Conservation (phyloP, 257 asterid genomes). For the Jacaranda mimosifolia region DNA sequence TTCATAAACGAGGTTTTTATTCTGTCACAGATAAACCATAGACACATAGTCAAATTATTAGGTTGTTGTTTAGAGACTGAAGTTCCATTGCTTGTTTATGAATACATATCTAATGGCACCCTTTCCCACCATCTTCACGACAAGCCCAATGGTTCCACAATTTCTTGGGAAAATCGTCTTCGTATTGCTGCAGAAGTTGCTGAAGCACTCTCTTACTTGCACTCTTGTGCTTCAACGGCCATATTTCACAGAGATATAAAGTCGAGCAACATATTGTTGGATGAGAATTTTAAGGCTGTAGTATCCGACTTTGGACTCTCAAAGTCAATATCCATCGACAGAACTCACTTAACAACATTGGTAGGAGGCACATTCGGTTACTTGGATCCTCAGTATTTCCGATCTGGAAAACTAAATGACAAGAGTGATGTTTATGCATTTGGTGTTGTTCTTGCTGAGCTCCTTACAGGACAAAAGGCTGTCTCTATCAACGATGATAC, state of each 20-base stretch:
- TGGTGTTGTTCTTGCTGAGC: conserved; percentile 52
- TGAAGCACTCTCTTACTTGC: conserved; percentile 51
- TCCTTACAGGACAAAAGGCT: conserved; percentile 44
- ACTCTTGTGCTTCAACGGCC: conserved; percentile 50
- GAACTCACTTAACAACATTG: conserved; percentile 39
- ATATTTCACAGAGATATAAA: conserved; percentile 50
- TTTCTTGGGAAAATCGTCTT: conserved; percentile 49
- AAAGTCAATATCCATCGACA: conserved; percentile 43
- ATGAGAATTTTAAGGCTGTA: conserved; percentile 45
- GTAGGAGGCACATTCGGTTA: conserved; percentile 57
- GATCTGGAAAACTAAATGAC: conserved; percentile 47
- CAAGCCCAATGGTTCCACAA: neutral
- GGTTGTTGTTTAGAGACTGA: conserved; percentile 44
- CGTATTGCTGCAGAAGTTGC: conserved; percentile 52
- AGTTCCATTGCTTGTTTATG: conserved; percentile 42
- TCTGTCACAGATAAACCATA: conserved; percentile 50
- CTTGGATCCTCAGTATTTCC: conserved; percentile 52
- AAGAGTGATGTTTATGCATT: conserved; percentile 56
- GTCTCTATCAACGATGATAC: conserved; percentile 27
- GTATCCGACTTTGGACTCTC: conserved; percentile 54
- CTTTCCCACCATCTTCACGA: conserved; percentile 46
- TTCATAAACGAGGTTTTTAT: conserved; percentile 53
- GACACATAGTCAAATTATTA: conserved; percentile 41
- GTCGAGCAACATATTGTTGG: conserved; percentile 51
- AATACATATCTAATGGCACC: conserved; percentile 43